Base-by-base conservation (phyloP, 495 filamentous ascomycete genomes). In the Trichoderma erinaceum region DNA sequence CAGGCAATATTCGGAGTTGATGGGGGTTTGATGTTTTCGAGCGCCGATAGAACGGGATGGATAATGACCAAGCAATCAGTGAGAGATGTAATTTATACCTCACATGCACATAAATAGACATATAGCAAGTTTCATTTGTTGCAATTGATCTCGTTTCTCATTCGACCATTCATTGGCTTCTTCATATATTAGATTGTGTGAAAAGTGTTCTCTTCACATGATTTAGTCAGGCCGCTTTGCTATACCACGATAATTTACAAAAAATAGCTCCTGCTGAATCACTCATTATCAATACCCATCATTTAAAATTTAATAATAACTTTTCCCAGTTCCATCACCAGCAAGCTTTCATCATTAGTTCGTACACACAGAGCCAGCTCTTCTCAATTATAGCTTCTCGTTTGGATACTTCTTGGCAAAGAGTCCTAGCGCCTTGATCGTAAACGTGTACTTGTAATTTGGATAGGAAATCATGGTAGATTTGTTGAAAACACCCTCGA, bases 391-490 rank as follows among this genome's bases (percentile, higher is more conserved):
- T 5, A 82, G 74, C 63, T 69, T 84, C 68, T 86, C 82, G 69
- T 93, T 83, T 3, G 91, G 92, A 70, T 89, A 96, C 69, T 82
- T 85, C 73, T 78, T 85, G 18, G 90, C 89, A 80, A 89, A 99
- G 85, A 96, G 87, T 11, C 95, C 95, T 38, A 99, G 75, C 6
- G 95, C 95, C 73, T 94, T 96, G 72, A 97, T 92, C 8, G 95
- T 88, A 78, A 97, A 99, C 66, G 89, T 90, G 77, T 96, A 93
- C 81, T 99, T 99, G 83, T 99, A 99, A 80, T 99, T 99, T 68
- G 95, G 95, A 74, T 99, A 99, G 4, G 94, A 95, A 67, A 99
- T 99, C 94, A 98, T 98, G 78, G 95, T 97, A 73, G 88, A 96
- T 81, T 97, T 97, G 79, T 99, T 99, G 81, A 99, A 99, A 15